phyloP scores from a whole-genome alignment of 2,329 filamentous ascomycete species.

The Penicillium brevicompactum region DNA sequence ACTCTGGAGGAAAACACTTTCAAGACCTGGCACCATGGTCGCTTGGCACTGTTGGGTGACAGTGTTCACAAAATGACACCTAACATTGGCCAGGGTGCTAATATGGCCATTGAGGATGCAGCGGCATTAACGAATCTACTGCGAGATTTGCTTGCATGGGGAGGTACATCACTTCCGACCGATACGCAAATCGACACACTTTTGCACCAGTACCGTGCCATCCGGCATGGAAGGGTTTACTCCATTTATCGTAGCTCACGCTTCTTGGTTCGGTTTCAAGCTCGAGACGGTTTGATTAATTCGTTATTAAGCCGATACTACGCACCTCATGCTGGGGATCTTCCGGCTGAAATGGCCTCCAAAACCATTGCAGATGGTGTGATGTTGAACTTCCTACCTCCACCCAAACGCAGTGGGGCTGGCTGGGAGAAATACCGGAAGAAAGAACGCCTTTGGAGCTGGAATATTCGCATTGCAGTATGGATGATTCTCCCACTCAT shows the following conservation, averaged over 20 bases:
- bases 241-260: slow-evolving; percentile 15
- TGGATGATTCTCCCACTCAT: not conserved
- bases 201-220: not conserved
- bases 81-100: slow-evolving; percentile 4
- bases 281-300: slow-evolving; percentile 20
- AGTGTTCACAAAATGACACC: slow-evolving; percentile 19
- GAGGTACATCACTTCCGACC: not conserved
- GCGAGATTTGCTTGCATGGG: not conserved
- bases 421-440: slow-evolving; percentile 17
- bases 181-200: not conserved
- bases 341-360: slow-evolving; percentile 19
- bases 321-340: slow-evolving; percentile 15
- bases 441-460: not conserved
- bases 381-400: slow-evolving; percentile 15
- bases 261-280: slow-evolving; percentile 19
- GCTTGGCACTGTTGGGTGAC: slow-evolving; percentile 29
- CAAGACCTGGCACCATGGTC: slow-evolving; percentile 25
- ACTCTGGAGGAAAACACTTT: slow-evolving; percentile 29
- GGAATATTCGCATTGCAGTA: too few species aligned
- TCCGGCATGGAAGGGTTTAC: slow-evolving; percentile 15
- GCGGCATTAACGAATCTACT: not conserved
- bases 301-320: slow-evolving; percentile 20
- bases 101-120: slow-evolving; percentile 3
- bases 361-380: slow-evolving; percentile 18
- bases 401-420: slow-evolving; percentile 5